These are phyloP conservation scores for Yamadazyma olivae DNA, from an alignment of 805 yeast species.

Conservation along the genomic window DNA sequence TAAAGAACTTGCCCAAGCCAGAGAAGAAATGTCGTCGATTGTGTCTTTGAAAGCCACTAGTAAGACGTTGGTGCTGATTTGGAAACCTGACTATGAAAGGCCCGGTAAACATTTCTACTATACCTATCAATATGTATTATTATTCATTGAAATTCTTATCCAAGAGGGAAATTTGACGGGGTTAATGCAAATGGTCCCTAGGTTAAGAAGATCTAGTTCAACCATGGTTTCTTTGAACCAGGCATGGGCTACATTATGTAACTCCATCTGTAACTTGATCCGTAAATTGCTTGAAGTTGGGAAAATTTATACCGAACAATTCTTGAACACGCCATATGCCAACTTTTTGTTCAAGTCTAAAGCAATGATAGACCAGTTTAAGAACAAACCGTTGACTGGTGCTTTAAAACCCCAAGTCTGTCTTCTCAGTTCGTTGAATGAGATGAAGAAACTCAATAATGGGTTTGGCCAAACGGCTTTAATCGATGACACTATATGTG, in stretches of 20 bases:
- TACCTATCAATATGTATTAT: slow-evolving; percentile 64
- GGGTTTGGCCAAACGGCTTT: slow-evolving; percentile 78
- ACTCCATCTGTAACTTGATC: slow-evolving; percentile 48
- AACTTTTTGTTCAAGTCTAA: slow-evolving; percentile 41
- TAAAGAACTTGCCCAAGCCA: slow-evolving; percentile 51
- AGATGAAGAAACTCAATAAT: slow-evolving; percentile 68
- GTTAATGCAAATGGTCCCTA: slow-evolving; percentile 60
- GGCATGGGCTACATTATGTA: slow-evolving; percentile 66
- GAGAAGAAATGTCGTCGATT: slow-evolving; percentile 58
- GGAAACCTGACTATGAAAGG: slow-evolving; percentile 91
- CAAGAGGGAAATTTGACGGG: slow-evolving; percentile 54
- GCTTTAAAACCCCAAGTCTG: slow-evolving; percentile 29
- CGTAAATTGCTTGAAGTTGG: slow-evolving; percentile 43
- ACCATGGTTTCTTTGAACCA: slow-evolving; percentile 65
- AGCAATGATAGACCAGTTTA: slow-evolving; percentile 21
- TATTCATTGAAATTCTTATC: slow-evolving; percentile 56
- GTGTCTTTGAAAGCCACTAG: slow-evolving; percentile 65
- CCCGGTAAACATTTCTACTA: slow-evolving; percentile 92
- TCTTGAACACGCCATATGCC: slow-evolving; percentile 45
- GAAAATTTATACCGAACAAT: slow-evolving; percentile 48
- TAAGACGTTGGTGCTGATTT: slow-evolving; percentile 74
- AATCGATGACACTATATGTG: slow-evolving; percentile 69
- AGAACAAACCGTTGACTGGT: slow-evolving; percentile 33
- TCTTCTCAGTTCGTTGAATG: slow-evolving; percentile 47
- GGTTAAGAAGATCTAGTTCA: slow-evolving; percentile 73